Evolutionary conservation across 1,139 yeast genomes (phyloP), one percentile per base, ranked within the genome.

Genomic region (Debaryomyces sp.): DNA sequence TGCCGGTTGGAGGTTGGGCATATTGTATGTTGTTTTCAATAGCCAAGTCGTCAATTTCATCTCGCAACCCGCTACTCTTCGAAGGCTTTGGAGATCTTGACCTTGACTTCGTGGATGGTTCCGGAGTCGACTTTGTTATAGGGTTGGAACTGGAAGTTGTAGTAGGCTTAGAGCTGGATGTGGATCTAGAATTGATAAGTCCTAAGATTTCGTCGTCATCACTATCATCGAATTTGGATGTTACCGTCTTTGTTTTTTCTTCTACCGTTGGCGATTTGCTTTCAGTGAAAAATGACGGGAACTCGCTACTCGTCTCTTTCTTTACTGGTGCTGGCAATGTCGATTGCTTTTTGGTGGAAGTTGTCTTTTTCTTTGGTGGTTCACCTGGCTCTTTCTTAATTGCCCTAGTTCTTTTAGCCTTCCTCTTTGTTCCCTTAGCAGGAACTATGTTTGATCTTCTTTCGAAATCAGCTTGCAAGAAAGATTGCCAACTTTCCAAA

Each of bases 401-500:
- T 12, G 54, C 50, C 44, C 44, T 53, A 44, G 46, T 52, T 54
- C 61, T 57, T 53, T 53, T 66, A 29, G 59, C 62, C 43, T 64
- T 66, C 53, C 63, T 64, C 57, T 68, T 66, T 6, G 66, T 58
- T 17, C 65, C 64, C 47, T 66, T 70, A 55, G 57, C 58, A 6
- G 70, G 67, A 5, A 66, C 59, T 53, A 70, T 52, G 34, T 58
- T 64, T 21, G 68, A 59, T 50, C 78, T 66, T 37, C 67, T 73
- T 34, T 56, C 56, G 41, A 54, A 61, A 52, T 75, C 80, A 6
- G 55, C 62, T 9, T 62, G 64, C 51, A 77, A 71, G 64, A 89
- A 90, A 47, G 77, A 72, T 1, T 84, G 79, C 87, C 95, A 94
- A 10, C 78, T 80, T 5, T 57, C 73, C 54, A 82, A 62, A 64